Conservation (phyloP, 2,329 filamentous ascomycete genomes). For the Aureobasidium vineae region DNA sequence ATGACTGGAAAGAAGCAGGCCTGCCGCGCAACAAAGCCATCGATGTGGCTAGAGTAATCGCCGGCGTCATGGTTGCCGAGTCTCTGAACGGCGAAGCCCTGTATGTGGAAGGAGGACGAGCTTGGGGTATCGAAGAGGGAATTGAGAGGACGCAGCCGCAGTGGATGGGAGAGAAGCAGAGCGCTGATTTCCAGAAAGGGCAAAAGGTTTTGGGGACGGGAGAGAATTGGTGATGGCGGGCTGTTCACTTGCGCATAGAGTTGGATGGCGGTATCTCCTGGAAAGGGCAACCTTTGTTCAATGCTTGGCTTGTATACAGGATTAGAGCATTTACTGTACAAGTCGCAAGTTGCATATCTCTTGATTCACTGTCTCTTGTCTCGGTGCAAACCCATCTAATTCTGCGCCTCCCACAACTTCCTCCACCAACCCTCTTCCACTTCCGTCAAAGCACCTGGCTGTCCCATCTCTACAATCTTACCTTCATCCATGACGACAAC, state of each 20-base stretch:
- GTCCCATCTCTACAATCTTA: conserved; percentile 45
- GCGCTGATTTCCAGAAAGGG: conserved; percentile 38
- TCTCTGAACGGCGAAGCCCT: conserved; percentile 44
- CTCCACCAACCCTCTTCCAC: not conserved
- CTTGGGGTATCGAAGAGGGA: conserved; percentile 48
- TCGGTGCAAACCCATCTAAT: not conserved
- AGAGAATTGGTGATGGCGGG: conserved; percentile 28
- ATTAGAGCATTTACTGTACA: too few species aligned
- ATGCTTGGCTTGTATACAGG: too few species aligned
- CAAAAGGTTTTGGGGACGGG: conserved; percentile 39
- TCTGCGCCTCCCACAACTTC: conserved; percentile 7
- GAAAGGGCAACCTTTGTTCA: too few species aligned
- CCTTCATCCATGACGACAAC: conserved; percentile 54
- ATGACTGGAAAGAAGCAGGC: conserved; percentile 41
- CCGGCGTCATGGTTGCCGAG: conserved; percentile 39
- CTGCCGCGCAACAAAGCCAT: conserved; percentile 44
- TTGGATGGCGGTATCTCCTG: too few species aligned
- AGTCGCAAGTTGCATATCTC: too few species aligned
- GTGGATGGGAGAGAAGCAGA: conserved; percentile 47
- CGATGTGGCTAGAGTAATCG: conserved; percentile 44
- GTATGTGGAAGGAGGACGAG: conserved; percentile 46
- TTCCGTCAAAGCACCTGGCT: conserved; percentile 23
- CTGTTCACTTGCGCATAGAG: too few species aligned
- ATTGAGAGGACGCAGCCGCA: conserved; percentile 44
- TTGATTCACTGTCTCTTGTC: too few species aligned